A percentile compares a stretch with the other conserved stretches of the same genome.
Conservation (phyloP, 2,329 filamentous ascomycete genomes). For the Remersonia thermophila region DNA sequence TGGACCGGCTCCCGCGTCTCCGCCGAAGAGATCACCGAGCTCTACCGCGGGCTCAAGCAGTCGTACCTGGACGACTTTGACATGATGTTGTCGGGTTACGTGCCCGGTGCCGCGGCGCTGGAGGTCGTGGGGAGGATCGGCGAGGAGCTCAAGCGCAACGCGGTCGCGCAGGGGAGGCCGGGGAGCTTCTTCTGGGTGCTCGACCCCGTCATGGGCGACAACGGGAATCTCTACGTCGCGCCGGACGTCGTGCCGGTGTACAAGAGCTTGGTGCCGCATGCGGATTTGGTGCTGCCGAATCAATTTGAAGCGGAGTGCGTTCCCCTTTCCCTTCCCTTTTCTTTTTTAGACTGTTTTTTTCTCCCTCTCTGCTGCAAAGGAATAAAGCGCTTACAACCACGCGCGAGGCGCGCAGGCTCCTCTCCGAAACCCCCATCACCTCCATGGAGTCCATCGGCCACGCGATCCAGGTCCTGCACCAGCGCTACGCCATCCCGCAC, state of each 20-base stretch:
- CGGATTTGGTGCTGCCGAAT: slow-evolving; percentile 88
- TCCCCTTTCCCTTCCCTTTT: slow-evolving; percentile 1
- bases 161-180: slow-evolving; percentile 38
- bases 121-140: slow-evolving; percentile 76
- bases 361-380: too few relatives aligned
- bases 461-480: slow-evolving; percentile 68
- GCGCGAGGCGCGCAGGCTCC: slow-evolving; percentile 44
- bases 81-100: slow-evolving; percentile 89
- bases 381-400: too few relatives aligned
- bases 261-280: slow-evolving; percentile 63
- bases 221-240: slow-evolving; percentile 81
- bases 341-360: too few relatives aligned
- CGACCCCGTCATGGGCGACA: slow-evolving; percentile 97
- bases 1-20: slow-evolving; percentile 75
- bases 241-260: slow-evolving; percentile 88
- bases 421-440: slow-evolving; percentile 73
- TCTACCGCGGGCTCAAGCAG: slow-evolving; percentile 75
- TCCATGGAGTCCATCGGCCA: slow-evolving; percentile 59
- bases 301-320: slow-evolving; percentile 92
- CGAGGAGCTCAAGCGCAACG: slow-evolving; percentile 59
- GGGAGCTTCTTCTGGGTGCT: slow-evolving; percentile 93
- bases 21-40: slow-evolving; percentile 67
- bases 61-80: slow-evolving; percentile 82
- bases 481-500: slow-evolving; percentile 66
- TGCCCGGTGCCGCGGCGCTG: slow-evolving; percentile 76